Conservation (phyloP, 2,329 filamentous ascomycete species). For the Neofusicoccum sp. region DNA sequence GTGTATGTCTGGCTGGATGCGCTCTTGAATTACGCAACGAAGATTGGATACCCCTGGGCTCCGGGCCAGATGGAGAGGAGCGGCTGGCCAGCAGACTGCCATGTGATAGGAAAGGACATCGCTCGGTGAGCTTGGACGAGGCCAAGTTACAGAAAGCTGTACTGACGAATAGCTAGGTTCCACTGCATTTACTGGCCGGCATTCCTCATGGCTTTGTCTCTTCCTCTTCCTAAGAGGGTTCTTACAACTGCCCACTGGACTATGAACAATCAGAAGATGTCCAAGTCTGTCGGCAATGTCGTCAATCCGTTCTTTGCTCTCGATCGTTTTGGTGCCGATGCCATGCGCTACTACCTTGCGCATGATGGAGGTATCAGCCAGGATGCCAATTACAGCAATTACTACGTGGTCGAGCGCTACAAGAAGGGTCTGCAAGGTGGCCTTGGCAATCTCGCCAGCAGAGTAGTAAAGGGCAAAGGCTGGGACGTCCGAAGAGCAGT, state of each 20-base stretch:
- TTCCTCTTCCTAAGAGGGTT: slow-evolving; percentile 77
- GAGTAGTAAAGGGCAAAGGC: slow-evolving; percentile 67
- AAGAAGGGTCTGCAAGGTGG: slow-evolving; percentile 76
- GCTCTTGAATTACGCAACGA: slow-evolving; percentile 89
- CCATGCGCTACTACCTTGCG: slow-evolving; percentile 86
- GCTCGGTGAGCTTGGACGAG: slow-evolving; percentile 54
- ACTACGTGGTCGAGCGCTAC: slow-evolving; percentile 73
- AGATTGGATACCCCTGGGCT: slow-evolving; percentile 80
- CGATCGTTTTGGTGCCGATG: slow-evolving; percentile 83
- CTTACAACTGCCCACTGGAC: slow-evolving; percentile 96
- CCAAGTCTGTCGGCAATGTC: slow-evolving; percentile 91
- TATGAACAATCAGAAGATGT: slow-evolving; percentile 90
- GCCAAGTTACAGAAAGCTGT: slow-evolving; percentile 25
- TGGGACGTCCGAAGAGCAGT: slow-evolving; percentile 71
- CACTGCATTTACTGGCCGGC: slow-evolving; percentile 99
- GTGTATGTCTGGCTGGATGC: slow-evolving; percentile 99
- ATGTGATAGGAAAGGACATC: slow-evolving; percentile 96
- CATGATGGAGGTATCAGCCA: slow-evolving; percentile 74
- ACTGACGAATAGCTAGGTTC: slow-evolving; percentile 53
- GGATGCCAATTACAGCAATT: slow-evolving; percentile 86
- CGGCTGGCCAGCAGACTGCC: slow-evolving; percentile 89
- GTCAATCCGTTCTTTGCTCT: slow-evolving; percentile 93
- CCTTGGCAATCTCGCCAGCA: slow-evolving; percentile 77
- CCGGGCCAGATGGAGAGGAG: slow-evolving; percentile 59
- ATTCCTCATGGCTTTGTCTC: slow-evolving; percentile 82